These are phyloP conservation scores for Pholiota microspora DNA, from an alignment of 768 basidiomycete genomes.

Conservation along the genomic window DNA sequence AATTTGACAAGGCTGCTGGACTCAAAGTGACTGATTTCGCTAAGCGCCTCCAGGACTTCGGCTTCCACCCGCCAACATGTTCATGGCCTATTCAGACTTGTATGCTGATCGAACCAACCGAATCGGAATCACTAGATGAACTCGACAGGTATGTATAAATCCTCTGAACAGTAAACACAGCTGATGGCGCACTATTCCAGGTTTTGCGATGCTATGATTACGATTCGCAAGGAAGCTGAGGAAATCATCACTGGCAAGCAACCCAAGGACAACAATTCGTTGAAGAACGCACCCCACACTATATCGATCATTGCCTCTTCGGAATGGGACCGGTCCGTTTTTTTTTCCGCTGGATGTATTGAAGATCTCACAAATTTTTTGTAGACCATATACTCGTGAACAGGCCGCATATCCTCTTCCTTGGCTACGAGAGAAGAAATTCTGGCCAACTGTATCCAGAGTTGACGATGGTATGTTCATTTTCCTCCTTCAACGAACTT, in stretches of 20 bases:
- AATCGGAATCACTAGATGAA: conserved; percentile 92
- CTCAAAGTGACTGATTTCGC: conserved; percentile 95
- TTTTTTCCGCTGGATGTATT: not conserved
- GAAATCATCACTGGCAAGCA: conserved; percentile 86
- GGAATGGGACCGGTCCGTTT: conserved; percentile 72
- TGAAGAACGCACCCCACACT: conserved; percentile 95
- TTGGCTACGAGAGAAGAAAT: conserved; percentile 84
- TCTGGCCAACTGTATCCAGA: conserved; percentile 93
- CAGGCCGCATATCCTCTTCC: conserved; percentile 89
- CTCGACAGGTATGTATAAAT: conserved; percentile 73
- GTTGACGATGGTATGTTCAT: conserved; percentile 81
- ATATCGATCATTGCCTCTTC: conserved; percentile 68
- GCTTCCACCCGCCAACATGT: conserved; percentile 96
- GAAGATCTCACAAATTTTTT: conserved; percentile 7
- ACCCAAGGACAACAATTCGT: conserved; percentile 85
- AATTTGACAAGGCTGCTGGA: conserved; percentile 89
- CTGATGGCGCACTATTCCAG: too few species aligned
- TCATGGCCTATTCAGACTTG: conserved; percentile 98
- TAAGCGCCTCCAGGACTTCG: conserved; percentile 93
- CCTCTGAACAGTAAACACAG: too few species aligned
- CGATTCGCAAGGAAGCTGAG: conserved; percentile 89
- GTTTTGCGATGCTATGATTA: conserved; percentile 98
- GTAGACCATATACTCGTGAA: conserved; percentile 85
- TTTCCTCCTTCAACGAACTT: not conserved
- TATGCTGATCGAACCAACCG: conserved; percentile 98